Evolutionary conservation across 805 yeast species (phyloP), one percentile per base, ranked within the genome.

Genomic region (Myxozyma udenii): DNA sequence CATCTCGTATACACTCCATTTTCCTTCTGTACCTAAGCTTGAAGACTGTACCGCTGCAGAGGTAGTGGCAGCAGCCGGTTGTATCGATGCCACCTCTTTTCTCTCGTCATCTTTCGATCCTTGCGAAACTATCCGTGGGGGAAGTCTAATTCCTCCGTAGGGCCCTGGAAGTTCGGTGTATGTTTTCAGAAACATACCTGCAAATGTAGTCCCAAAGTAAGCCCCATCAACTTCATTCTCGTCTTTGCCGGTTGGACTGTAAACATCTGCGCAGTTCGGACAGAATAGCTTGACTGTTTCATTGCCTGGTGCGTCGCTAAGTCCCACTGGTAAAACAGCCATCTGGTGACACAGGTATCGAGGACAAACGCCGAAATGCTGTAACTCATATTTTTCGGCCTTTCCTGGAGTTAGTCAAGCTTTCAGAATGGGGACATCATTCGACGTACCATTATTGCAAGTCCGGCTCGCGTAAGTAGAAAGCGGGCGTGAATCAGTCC

Each of bases 401-500:
- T 51, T 16, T 14, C n/a, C n/a, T n/a, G n/a, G n/a, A n/a, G 4
- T 11, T 16, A 12, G n/a, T n/a, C n/a, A n/a, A n/a, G n/a, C n/a
- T n/a, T n/a, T n/a, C n/a, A n/a, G n/a, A n/a, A n/a, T n/a, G n/a
- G n/a, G n/a, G n/a, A n/a, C n/a, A n/a, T n/a, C n/a, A n/a, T n/a
- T n/a, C n/a, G n/a, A n/a, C n/a, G 7, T 21, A 51, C 55, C 77
- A 73, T 73, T 32, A 86, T 80, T 55, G 88, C 85, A 50, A 91
- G 74, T 0, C 98, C 98, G 38, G 83, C 93, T 61, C 91, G 86
- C 3, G 96, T 85, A 40, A 89, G 73, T 51, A 93, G 87, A 71
- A 78, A 93, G 53, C 98, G 74, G 5, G 96, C 95, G 69, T 93
- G 98, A 48, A 93, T 90, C 54, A 93, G 75, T 1, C 98, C 98